These are phyloP conservation scores for Skeletonema grethae DNA, from an alignment of 108 stramenopile genomes.

Conservation along the genomic window DNA sequence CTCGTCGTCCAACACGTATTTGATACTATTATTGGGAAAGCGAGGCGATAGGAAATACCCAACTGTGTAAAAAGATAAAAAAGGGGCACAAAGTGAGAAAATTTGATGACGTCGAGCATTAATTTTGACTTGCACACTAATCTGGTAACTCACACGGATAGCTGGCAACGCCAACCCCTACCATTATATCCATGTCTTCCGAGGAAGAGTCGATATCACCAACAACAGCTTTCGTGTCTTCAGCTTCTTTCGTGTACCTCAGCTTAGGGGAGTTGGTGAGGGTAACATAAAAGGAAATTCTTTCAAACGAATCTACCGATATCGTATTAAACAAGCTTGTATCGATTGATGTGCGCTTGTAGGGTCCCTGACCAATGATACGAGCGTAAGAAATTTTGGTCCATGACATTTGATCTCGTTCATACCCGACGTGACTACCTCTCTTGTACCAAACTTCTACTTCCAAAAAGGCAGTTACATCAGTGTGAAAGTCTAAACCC, in stretches of 20 bases:
- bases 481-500: constrained; percentile 23
- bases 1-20: constrained; percentile 9
- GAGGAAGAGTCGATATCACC: constrained; percentile 5
- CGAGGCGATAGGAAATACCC: constrained; percentile 9
- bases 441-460: constrained; percentile 23
- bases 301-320: constrained; percentile 11
- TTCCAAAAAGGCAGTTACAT: not conserved
- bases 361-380: constrained; percentile 11
- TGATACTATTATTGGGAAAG: constrained; percentile 13
- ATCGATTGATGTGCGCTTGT: constrained; percentile 13
- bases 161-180: constrained; percentile 16
- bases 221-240: not conserved
- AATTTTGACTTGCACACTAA: not conserved
- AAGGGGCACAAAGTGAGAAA: not conserved
- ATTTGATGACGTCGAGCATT: not conserved
- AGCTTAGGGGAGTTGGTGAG: constrained; percentile 10
- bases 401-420: constrained; percentile 31
- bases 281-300: constrained; percentile 19
- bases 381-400: constrained; percentile 1
- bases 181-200: constrained; percentile 6
- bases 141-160: not conserved
- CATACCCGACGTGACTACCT: constrained; percentile 19
- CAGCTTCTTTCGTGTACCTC: constrained; percentile 23
- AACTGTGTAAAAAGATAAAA: not conserved
- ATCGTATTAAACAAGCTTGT: not conserved